A percentile compares a stretch with the other conserved stretches of the same genome.
Evolutionary conservation across 306 rosid genomes (phyloP).

Genomic region (Amphicarpaea edgeworthii): DNA sequence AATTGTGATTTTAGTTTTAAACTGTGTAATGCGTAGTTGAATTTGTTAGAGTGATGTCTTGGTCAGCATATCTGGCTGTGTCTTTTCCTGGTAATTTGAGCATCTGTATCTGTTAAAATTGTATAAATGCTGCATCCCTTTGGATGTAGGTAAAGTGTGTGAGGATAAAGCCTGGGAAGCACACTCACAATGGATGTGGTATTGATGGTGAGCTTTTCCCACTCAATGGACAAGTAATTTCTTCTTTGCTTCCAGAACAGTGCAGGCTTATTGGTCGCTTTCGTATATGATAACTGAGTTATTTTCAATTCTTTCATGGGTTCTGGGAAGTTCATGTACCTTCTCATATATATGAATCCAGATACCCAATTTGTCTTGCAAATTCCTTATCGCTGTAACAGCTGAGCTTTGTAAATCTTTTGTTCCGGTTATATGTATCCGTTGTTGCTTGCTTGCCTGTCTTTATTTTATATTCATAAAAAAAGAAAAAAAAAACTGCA

Average conservation of each 20-base stretch:
- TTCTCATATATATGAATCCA: conserved; percentile 39
- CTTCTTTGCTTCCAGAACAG: conserved; percentile 95
- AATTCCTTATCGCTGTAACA: conserved; percentile 50
- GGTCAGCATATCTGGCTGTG: conserved; percentile 25
- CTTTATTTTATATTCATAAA: conserved; percentile 31
- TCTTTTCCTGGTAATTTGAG: conserved; percentile 38
- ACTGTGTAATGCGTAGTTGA: conserved; percentile 9
- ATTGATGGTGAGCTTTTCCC: conserved; percentile 98
- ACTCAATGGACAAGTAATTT: conserved; percentile 81
- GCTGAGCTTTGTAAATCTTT: conserved; percentile 62
- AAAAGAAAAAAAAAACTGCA: conserved; percentile 21
- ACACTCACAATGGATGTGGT: conserved; percentile 89
- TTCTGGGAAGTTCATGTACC: conserved; percentile 52
- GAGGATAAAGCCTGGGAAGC: conserved; percentile 89
- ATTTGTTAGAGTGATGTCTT: conserved; percentile 21
- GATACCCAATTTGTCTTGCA: conserved; percentile 49
- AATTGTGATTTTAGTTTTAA: conserved; percentile 32
- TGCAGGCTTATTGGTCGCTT: conserved; percentile 97
- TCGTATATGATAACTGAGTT: conserved; percentile 60
- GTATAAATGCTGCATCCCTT: conserved; percentile 37
- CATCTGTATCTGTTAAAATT: conserved; percentile 31
- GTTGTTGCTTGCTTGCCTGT: conserved; percentile 42
- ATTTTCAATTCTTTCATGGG: conserved; percentile 58
- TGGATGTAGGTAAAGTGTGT: conserved; percentile 85
- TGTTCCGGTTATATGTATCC: conserved; percentile 53